Base-by-base conservation (phyloP, 2,329 filamentous ascomycete genomes). In the Ceratocystis colombiana region DNA sequence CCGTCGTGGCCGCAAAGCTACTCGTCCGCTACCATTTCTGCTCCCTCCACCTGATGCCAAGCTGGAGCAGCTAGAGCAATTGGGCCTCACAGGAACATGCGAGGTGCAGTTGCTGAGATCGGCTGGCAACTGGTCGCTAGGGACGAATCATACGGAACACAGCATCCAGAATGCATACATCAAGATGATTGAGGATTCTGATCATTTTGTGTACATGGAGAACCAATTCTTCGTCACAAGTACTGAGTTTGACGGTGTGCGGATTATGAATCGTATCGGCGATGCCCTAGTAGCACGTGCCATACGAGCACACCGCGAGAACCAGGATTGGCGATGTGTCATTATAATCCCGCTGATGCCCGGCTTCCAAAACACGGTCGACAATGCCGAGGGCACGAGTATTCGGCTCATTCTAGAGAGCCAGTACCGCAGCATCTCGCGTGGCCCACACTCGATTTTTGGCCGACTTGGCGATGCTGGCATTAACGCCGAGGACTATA, bases 151-250 rank as follows among this genome's bases (percentile, higher is more conserved):
- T 68, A 89, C 88, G 0, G 94, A 99, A 74, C 87, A 92, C 75
- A 97, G 93, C 73, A 97, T 99, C 73, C 92, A 96, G 81, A 94
- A 88, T 69, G 93, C 94, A 2, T 97, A 97, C 73, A 83, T 95
- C 70, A 94, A 95, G 74, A 85, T 96, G 79, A 99, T 99, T 71
- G 88, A 94, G 70, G 88, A 93, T 70, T 96, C 91, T 1, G 90
- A 99, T 61, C 94, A 97, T 74, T 96, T 96, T 72, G 90, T 97
- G 64, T 97, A 99, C 76, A 96, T 97, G 70, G 94, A 99, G 75
- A 99, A 99, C 73, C 94, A 99, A 73, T 99, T 97, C 77, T 99
- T 96, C 78, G 89, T 99, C 74, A 95, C 90, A 45, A 96, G 90
- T 70, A 94, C 89, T 63, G 88, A 94, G 72, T 91, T 92, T 4